These are phyloP conservation scores for Spinacia oleracea DNA, from an alignment of 179 eudicot genomes.

Conservation along the genomic window DNA sequence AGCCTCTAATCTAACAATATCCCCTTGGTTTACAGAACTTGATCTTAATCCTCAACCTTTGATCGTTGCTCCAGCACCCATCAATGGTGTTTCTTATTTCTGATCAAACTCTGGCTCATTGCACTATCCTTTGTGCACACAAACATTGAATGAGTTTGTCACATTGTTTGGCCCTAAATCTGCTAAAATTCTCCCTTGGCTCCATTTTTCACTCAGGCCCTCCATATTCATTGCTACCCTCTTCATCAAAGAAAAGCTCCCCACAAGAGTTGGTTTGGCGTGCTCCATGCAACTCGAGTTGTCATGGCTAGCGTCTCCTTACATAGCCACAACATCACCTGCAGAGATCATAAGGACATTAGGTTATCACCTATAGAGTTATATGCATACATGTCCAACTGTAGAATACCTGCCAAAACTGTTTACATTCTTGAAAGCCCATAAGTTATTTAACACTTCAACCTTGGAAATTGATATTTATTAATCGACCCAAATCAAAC, in stretches of 20 bases:
- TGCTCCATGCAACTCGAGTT: conserved; percentile 53
- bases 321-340: conserved; percentile 66
- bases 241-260: conserved; percentile 73
- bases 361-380: too few relatives aligned
- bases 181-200: conserved; percentile 42
- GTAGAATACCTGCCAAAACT: too few relatives aligned
- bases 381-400: too few relatives aligned
- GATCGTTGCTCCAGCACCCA: conserved; percentile 5
- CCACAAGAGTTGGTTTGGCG: conserved; percentile 65
- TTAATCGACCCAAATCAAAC: too few relatives aligned
- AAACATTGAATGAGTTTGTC: conserved; percentile 47
- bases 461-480: too few relatives aligned
- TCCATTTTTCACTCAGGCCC: conserved; percentile 53
- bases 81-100: conserved; percentile 52
- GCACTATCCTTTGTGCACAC: conserved; percentile 59
- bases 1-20: conserved; percentile 26
- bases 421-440: too few relatives aligned
- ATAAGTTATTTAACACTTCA: too few relatives aligned
- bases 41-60: conserved; percentile 7
- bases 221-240: conserved; percentile 62
- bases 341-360: conserved; percentile 4
- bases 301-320: conserved; percentile 73
- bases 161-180: conserved; percentile 22
- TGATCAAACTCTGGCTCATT: conserved; percentile 44
- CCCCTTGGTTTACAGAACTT: conserved; percentile 13